These are phyloP conservation scores for Mortierella sp. DNA, from an alignment of 371 early-diverging fungal species.

Conservation along the genomic window DNA sequence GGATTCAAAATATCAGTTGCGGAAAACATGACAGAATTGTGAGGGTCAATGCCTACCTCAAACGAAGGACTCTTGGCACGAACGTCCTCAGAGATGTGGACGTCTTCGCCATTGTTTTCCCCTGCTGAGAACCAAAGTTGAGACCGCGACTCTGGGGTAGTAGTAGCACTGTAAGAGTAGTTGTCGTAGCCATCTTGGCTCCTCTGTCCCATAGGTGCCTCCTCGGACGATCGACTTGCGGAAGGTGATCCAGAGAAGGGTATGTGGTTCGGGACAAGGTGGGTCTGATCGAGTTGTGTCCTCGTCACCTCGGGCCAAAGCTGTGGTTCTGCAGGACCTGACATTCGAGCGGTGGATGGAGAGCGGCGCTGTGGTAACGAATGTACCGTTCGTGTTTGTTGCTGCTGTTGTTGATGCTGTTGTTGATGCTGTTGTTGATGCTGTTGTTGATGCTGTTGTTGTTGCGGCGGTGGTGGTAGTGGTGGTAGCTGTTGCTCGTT, in stretches of 20 bases:
- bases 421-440: not conserved
- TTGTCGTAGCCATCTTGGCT: not conserved
- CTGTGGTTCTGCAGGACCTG: not conserved
- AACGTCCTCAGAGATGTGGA: not conserved
- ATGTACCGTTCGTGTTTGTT: not conserved
- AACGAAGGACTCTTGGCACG: not conserved
- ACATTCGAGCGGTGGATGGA: not conserved
- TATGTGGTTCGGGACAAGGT: too few species aligned
- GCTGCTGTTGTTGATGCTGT: not conserved
- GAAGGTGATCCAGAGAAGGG: too few species aligned
- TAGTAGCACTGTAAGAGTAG: not conserved
- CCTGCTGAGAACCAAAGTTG: not conserved
- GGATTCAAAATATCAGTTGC: too few species aligned
- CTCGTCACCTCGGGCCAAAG: not conserved
- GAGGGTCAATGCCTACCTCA: too few species aligned
- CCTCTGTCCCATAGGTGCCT: not conserved
- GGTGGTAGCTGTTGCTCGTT: not conserved
- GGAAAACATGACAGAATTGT: too few species aligned
- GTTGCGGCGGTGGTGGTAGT: too few species aligned
- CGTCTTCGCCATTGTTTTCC: not conserved
- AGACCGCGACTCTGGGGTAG: not conserved
- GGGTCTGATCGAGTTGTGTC: not conserved
- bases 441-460: not conserved
- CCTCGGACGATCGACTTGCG: not conserved
- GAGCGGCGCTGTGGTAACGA: not conserved